Evolutionary conservation across 306 rosid genomes (phyloP).

Genomic region (Quercus gilva): DNA sequence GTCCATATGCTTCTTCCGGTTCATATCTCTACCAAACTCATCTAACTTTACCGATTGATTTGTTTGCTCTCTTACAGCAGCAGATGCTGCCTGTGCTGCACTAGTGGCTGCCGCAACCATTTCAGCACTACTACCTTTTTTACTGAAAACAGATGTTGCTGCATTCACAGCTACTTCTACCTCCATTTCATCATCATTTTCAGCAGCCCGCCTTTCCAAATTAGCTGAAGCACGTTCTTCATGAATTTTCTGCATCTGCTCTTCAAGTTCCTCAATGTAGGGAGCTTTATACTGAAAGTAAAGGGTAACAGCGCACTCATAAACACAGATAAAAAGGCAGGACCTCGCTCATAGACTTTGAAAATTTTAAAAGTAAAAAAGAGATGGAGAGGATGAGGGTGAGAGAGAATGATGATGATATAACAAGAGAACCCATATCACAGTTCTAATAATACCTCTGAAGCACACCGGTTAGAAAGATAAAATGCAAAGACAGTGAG

Average conservation of each 20-base stretch:
- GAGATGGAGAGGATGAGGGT: background rate
- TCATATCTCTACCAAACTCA: constrained; percentile 90
- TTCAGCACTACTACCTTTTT: constrained; percentile 62
- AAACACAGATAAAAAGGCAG: background rate
- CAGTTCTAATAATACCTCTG: background rate
- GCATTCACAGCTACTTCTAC: constrained; percentile 87
- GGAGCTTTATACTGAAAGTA: constrained; percentile 81
- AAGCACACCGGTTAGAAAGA: background rate
- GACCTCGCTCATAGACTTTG: background rate
- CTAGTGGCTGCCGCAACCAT: constrained; percentile 54
- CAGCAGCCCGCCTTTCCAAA: constrained; percentile 65
- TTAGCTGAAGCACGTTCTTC: constrained; percentile 78
- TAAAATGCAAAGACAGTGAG: background rate
- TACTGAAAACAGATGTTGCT: constrained; percentile 64
- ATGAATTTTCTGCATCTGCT: constrained; percentile 77
- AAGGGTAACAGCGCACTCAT: constrained; percentile 9
- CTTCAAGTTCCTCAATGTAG: constrained; percentile 92
- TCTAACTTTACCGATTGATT: constrained; percentile 78
- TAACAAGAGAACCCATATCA: background rate
- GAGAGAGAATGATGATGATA: background rate
- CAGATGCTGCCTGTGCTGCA: constrained; percentile 81
- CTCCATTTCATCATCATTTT: constrained; percentile 78
- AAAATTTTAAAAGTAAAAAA: background rate
- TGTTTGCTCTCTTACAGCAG: constrained; percentile 63
- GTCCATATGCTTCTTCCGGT: constrained; percentile 81